Evolutionary conservation across 1,139 yeast species (phyloP), one percentile per base, ranked within the genome.

Genomic region (Kodamaea arcana): DNA sequence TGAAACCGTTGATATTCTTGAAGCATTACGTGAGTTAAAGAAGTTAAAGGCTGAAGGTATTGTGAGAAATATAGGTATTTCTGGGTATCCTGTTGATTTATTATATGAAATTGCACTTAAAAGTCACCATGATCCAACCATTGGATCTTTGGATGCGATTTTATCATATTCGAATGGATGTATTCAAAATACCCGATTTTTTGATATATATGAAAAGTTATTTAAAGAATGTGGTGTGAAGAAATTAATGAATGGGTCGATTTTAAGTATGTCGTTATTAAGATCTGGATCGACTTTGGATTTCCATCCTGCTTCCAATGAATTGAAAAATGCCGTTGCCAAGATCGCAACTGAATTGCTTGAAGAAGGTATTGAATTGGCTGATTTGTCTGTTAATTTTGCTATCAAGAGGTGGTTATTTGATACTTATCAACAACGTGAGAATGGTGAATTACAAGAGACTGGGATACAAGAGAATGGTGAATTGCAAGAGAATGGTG

Each of bases 1-100:
- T 7, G 58, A 69, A 1, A 72, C 72, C 18, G 66, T 58, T 1
- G 71, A 72, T 16, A 75, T 82, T 5, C 50, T 76, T 20, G 82
- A 59, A 16, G 97, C 95, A 0, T 62, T 88, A 36, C 58, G 54
- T 25, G 83, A 78, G 46, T 68, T 87, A 46, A 70, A 65, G 47
- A 48, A 50, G 31, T 61, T 90, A 47, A 83, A 86, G 54, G 49
- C 65, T 3, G 78, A 79, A 48, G 95, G 95, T 0, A 28, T 72
- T 6, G 69, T 87, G 30, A 65, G 60, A 30, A 67, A 80, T 47
- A 72, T 88, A 39, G 97, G 97, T 6, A 62, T 88, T 30, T 80
- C 94, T 8, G 97, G 97, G 0, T 88, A 87, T 52, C 97, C 97
- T 0, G 79, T 90, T 15, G 78, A 77, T 14, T 80, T 75, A 39